These are phyloP conservation scores for Plantago major DNA, from an alignment of 257 asterid species.

Conservation along the genomic window DNA sequence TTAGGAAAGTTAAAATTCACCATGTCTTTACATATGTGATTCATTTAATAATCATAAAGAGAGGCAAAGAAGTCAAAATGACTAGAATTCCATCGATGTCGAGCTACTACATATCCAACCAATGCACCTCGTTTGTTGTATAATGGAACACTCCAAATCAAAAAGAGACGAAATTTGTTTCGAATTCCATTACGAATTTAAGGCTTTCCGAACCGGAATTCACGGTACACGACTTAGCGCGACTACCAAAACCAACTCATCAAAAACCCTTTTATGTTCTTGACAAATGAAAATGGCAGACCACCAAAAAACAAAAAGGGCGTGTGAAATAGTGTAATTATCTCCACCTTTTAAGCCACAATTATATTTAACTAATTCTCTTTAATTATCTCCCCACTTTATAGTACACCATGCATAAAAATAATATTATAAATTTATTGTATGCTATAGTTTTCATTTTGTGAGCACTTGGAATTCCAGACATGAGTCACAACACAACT, in stretches of 20 bases:
- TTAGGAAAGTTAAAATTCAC: too few species aligned
- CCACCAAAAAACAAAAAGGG: constrained; percentile 21
- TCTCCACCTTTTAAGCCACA: constrained; percentile 21
- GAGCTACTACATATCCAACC: not conserved
- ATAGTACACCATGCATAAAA: too few species aligned
- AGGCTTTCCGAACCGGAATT: constrained; percentile 16
- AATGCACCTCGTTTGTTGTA: not conserved
- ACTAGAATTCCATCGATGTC: too few species aligned
- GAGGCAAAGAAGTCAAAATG: too few species aligned
- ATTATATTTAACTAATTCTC: not conserved
- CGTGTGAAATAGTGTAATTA: not conserved
- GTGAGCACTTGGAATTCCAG: constrained; percentile 18
- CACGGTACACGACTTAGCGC: not conserved
- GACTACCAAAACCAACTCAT: constrained; percentile 12
- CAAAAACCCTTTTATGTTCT: constrained; percentile 1
- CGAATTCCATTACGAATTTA: constrained; percentile 16
- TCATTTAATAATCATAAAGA: too few species aligned
- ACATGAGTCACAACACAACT: constrained; percentile 20
- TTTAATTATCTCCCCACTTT: too few species aligned
- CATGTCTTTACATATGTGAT: too few species aligned
- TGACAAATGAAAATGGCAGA: constrained; percentile 25
- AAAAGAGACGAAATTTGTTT: not conserved
- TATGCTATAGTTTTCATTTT: constrained; percentile 11
- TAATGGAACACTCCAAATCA: constrained; percentile 5
- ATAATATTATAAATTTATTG: not conserved